These are phyloP conservation scores for Naganishia friedmannii DNA, from an alignment of 768 basidiomycete genomes.

Conservation along the genomic window DNA sequence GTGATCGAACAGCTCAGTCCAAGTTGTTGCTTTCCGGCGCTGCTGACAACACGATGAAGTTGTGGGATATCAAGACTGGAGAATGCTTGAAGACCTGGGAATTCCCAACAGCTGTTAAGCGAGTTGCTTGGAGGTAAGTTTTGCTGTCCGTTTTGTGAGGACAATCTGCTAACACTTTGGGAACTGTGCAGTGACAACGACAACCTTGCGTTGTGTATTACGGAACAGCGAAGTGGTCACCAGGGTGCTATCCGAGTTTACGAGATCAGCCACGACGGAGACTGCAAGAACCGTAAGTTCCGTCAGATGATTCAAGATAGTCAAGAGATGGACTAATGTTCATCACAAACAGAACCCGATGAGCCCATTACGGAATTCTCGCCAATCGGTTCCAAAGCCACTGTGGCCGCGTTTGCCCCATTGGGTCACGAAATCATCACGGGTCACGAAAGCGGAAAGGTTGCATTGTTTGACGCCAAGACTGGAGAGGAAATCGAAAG, in stretches of 20 bases:
- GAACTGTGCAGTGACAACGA: conserved; percentile 39
- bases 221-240: conserved; percentile 93
- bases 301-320: neutral
- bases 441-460: conserved; percentile 93
- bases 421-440: conserved; percentile 76
- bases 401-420: conserved; percentile 86
- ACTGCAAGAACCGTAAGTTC: conserved; percentile 73
- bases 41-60: conserved; percentile 85
- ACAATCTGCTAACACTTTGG: neutral
- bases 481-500: conserved; percentile 75
- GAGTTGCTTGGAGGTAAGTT: conserved; percentile 70
- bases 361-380: conserved; percentile 77
- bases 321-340: conserved; percentile 4
- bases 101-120: conserved; percentile 95
- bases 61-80: conserved; percentile 85
- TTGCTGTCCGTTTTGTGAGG: conserved; percentile 41
- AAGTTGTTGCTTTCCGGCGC: conserved; percentile 83
- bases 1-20: conserved; percentile 63
- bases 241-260: conserved; percentile 90
- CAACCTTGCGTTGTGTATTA: conserved; percentile 79
- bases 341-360: conserved; percentile 61
- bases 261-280: conserved; percentile 74
- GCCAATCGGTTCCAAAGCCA: conserved; percentile 91
- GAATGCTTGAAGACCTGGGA: conserved; percentile 95
- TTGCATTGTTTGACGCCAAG: conserved; percentile 84